Evolutionary conservation across 805 yeast genomes (phyloP).

Genomic region (Danielia oregonensis): DNA sequence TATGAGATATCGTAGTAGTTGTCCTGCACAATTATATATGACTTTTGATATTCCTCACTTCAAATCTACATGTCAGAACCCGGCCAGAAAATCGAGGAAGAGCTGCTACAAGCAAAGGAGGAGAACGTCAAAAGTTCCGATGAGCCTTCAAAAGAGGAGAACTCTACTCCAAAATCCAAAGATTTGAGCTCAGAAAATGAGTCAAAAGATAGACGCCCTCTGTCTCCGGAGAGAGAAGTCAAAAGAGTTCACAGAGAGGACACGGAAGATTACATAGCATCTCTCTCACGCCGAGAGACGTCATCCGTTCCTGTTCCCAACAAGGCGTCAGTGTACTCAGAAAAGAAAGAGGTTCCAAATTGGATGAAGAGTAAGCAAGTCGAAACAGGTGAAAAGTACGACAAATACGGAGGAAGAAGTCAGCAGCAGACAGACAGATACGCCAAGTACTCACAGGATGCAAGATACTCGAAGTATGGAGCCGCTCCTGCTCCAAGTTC

Average conservation of each 20-base stretch:
- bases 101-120: conserved; percentile 6
- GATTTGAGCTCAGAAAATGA: too few relatives aligned
- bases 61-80: too few relatives aligned
- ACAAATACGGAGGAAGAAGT: conserved; percentile 31
- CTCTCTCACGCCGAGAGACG: conserved; percentile 12
- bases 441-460: conserved; percentile 9
- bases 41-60: conserved; percentile 9
- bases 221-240: neutral
- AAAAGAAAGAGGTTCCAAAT: conserved; percentile 27
- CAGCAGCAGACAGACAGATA: conserved; percentile 5
- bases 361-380: conserved; percentile 32
- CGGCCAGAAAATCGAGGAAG: conserved; percentile 4
- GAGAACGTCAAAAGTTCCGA: conserved; percentile 2
- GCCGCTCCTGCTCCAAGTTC: conserved; percentile 7
- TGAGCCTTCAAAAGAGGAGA: too few relatives aligned
- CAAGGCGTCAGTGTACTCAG: conserved; percentile 22
- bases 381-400: conserved; percentile 30
- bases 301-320: conserved; percentile 2
- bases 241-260: conserved; percentile 5
- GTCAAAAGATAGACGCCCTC: neutral
- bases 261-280: conserved; percentile 7
- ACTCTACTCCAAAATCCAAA: too few relatives aligned
- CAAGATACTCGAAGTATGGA: conserved; percentile 16
- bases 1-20: conserved; percentile 4
- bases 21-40: conserved; percentile 16